phyloP scores from a whole-genome alignment of 352 stramenopile genomes.

The Phytophthora pseudosyringae region DNA sequence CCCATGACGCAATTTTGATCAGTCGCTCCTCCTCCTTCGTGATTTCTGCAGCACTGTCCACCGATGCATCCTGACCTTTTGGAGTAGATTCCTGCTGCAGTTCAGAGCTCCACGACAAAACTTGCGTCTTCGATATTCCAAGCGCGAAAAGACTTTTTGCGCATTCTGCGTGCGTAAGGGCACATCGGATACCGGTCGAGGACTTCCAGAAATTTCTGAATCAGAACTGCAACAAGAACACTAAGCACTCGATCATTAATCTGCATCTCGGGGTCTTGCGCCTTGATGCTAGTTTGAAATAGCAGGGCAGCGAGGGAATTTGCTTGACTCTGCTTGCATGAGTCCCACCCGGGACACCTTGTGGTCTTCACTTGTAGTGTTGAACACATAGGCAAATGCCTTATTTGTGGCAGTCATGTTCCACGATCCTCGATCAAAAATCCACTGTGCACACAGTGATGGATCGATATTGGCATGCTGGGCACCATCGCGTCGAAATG shows the following conservation, averaged over 20 bases:
- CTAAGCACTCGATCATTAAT: constrained; percentile 6
- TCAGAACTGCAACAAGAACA: background rate
- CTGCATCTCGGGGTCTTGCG: constrained; percentile 9
- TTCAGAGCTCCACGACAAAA: constrained; percentile 10
- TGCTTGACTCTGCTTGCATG: background rate
- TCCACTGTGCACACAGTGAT: constrained; percentile 3
- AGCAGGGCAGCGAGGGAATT: background rate
- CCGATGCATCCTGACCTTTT: background rate
- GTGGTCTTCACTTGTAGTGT: constrained; percentile 17
- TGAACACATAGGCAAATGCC: constrained; percentile 15
- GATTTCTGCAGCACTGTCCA: background rate
- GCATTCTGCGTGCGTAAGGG: constrained; percentile 9
- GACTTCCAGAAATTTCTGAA: constrained; percentile 6
- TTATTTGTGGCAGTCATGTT: constrained; percentile 14
- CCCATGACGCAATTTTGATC: constrained; percentile 9
- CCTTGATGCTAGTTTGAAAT: constrained; percentile 12
- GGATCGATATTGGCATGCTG: constrained; percentile 9
- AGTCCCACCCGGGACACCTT: constrained; percentile 8
- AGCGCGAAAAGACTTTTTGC: background rate
- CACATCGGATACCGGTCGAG: constrained; percentile 13
- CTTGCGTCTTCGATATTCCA: constrained; percentile 4
- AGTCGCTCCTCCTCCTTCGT: constrained; percentile 6
- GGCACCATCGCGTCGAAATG: constrained; percentile 1
- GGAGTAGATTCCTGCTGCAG: background rate
- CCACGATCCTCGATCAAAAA: constrained; percentile 18